phyloP scores from a whole-genome alignment of 257 asterid species.

The Penstemon eatonii region DNA sequence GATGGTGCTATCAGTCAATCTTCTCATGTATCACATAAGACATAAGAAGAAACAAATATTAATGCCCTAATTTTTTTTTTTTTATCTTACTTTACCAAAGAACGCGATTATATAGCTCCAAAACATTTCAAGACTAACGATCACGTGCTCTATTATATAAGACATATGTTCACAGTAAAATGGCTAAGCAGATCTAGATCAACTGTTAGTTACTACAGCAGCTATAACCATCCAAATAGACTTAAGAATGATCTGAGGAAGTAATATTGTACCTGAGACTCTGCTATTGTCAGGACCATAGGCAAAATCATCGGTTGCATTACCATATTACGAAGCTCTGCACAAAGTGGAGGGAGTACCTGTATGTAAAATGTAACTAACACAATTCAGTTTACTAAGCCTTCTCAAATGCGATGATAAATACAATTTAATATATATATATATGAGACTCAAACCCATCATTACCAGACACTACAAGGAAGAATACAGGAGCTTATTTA shows the following conservation, averaged over 20 bases:
- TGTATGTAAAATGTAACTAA: conserved; percentile 36
- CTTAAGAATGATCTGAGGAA: conserved; percentile 28
- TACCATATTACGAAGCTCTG: conserved; percentile 96
- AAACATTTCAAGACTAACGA: not conserved
- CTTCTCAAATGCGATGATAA: conserved; percentile 29
- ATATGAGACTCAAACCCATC: conserved; percentile 23
- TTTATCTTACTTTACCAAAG: not conserved
- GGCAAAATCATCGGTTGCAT: conserved; percentile 99
- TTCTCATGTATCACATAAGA: conserved; percentile 16
- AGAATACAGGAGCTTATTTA: conserved; percentile 9
- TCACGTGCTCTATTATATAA: conserved; percentile 11
- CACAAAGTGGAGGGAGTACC: conserved; percentile 99
- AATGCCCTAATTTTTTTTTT: not conserved
- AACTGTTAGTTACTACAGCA: not conserved
- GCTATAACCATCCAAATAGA: conserved; percentile 24
- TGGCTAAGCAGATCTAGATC: not conserved
- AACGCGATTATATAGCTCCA: conserved; percentile 8
- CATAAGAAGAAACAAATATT: conserved; percentile 19
- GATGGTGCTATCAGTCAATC: not conserved
- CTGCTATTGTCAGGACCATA: conserved; percentile 97
- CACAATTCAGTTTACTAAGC: conserved; percentile 26
- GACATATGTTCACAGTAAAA: conserved; percentile 16
- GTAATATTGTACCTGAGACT: conserved; percentile 72
- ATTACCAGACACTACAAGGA: conserved; percentile 14
- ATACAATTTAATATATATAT: conserved; percentile 17